Percentiles rank a stretch among this genome's conserved stretches.
Evolutionary conservation across 2,329 filamentous ascomycete species (phyloP).

Genomic region (Aspergillus ustus): DNA sequence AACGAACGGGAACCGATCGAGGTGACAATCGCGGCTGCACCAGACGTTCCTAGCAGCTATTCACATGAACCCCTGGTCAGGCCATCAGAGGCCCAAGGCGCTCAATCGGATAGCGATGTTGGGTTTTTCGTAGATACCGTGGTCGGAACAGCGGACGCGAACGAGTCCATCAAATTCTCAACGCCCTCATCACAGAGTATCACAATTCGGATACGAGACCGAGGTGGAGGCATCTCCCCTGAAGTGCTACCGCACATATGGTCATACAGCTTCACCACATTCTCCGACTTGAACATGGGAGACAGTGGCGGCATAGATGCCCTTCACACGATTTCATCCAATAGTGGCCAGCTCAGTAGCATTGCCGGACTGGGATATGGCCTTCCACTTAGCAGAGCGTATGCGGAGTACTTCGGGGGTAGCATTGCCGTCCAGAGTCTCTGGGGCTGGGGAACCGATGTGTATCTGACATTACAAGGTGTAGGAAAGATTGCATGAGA

Average conservation of each 20-base stretch:
- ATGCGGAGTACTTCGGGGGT: slow-evolving; percentile 97
- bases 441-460: slow-evolving; percentile 85
- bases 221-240: slow-evolving; percentile 89
- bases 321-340: slow-evolving; percentile 74
- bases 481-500: slow-evolving; percentile 56
- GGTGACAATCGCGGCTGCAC: slow-evolving; percentile 82
- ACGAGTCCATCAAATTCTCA: slow-evolving; percentile 38
- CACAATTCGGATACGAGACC: slow-evolving; percentile 91
- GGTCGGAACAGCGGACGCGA: slow-evolving; percentile 34
- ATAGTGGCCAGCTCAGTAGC: slow-evolving; percentile 74
- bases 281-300: slow-evolving; percentile 68
- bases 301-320: slow-evolving; percentile 66
- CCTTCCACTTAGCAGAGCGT: slow-evolving; percentile 84
- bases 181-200: slow-evolving; percentile 71
- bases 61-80: slow-evolving; percentile 48
- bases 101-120: slow-evolving; percentile 32
- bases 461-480: slow-evolving; percentile 66
- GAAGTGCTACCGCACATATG: slow-evolving; percentile 86
- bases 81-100: slow-evolving; percentile 14
- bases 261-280: slow-evolving; percentile 97
- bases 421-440: slow-evolving; percentile 94
- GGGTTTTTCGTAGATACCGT: slow-evolving; percentile 37
- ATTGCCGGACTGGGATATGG: slow-evolving; percentile 95
- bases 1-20: slow-evolving; percentile 81
- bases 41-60: slow-evolving; percentile 51